Evolutionary conservation across 1,139 yeast species (phyloP), one percentile per base, ranked within the genome.

Genomic region (Suhomyces chickasaworum): DNA sequence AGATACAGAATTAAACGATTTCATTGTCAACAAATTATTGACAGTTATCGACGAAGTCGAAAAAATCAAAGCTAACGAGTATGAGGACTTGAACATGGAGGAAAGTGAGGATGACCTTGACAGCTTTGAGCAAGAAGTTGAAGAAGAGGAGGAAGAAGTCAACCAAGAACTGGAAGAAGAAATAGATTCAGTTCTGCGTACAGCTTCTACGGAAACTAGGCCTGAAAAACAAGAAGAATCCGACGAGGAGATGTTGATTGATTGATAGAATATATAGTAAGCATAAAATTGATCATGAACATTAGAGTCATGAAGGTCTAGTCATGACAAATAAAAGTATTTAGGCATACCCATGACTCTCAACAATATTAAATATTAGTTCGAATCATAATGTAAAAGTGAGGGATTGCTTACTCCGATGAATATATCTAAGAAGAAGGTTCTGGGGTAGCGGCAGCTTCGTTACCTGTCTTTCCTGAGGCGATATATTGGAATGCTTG

Each of bases 401-500:
- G 9, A 32, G 7, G 21, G 35, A 22, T 2, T 7, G n/a, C 35
- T 31, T 25, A 13, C 12, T 29, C 17, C 9, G 10, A 10, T 15
- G 17, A 15, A 29, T 29, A 13, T 9, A 35, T 22, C 37, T 35
- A 35, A 23, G 23, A 20, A 13, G 27, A 17, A 8, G 27, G 27
- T 23, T 20, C 37, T 13, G 23, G 17, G 8, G 6, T 23, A n/a
- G 23, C 27, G 12, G 23, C 27, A 5, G 15, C 37, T 7, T 25
- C 18, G 18, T 17, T 45, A 25, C 48, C 59, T 33, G 63, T 57
- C 34, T 67, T 68, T 43, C 89, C 88, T 46, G 73, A 68, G 33
- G 82, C 46, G 44, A 89, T 73, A 65, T 87, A 85, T 47, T 74
- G 64, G 46, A 81, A 49, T n/a, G 83, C 78, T 59, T 84, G 80